A percentile compares a stretch with the other conserved stretches of the same genome.
Evolutionary conservation across 75 land plant species (phyloP).

Genomic region (Pinus taeda): DNA sequence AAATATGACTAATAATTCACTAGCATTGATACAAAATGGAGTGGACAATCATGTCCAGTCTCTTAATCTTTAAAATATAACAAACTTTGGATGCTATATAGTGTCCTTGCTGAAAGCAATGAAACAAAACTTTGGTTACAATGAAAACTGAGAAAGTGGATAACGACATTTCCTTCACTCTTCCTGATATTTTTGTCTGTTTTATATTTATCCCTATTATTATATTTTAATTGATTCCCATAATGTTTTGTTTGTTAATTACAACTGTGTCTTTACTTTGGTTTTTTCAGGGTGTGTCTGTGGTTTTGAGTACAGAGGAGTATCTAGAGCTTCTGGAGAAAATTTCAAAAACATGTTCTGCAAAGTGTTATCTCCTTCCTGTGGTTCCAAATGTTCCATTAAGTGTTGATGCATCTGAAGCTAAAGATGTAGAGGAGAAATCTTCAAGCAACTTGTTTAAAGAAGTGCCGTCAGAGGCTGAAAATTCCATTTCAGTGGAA

Average conservation of each 20-base stretch:
- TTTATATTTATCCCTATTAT: background rate
- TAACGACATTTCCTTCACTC: background rate
- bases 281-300: conserved; percentile 64
- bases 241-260: background rate
- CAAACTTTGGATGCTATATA: too few species aligned
- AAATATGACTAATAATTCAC: too few species aligned
- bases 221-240: too few species aligned
- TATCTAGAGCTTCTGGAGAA: conserved; percentile 55
- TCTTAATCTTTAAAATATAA: too few species aligned
- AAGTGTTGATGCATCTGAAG: background rate
- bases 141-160: background rate
- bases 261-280: conserved; percentile 5
- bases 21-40: too few species aligned
- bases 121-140: background rate
- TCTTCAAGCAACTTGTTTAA: conserved; percentile 7
- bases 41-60: too few species aligned
- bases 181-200: background rate
- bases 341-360: conserved; percentile 65
- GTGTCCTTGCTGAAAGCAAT: background rate
- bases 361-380: conserved; percentile 64
- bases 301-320: conserved; percentile 75
- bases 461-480: conserved; percentile 23
- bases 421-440: conserved; percentile 12
- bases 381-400: conserved; percentile 28
- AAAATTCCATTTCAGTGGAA: conserved; percentile 22